A percentile compares a stretch with the other conserved stretches of the same genome.
Conservation (phyloP, 352 stramenopile species). For the Phytophthora pluvialis region DNA sequence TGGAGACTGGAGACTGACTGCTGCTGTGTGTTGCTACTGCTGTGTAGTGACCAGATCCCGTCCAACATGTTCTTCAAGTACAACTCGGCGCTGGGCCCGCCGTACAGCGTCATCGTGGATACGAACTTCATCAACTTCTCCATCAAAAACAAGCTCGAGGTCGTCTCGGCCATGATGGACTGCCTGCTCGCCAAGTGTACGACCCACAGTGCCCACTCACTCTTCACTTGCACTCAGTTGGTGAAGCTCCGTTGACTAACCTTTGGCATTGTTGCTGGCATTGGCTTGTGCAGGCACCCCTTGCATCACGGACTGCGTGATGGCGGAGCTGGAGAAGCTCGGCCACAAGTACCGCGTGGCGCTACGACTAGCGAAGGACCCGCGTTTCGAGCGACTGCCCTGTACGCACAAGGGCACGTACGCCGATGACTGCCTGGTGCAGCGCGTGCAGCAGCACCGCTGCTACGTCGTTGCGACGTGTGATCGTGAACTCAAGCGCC, state of each 20-base stretch:
- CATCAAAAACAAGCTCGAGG: conserved; percentile 99
- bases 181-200: conserved; percentile 99
- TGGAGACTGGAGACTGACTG: conserved; percentile 11
- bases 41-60: conserved; percentile 92
- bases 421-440: conserved; percentile 98
- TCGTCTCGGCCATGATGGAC: conserved; percentile 99
- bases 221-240: not conserved
- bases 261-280: not conserved
- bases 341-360: conserved; percentile 97
- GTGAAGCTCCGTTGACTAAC: conserved; percentile 1
- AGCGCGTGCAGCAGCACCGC: conserved; percentile 92
- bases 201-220: not conserved
- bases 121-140: conserved; percentile 99
- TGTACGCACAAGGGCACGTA: conserved; percentile 99
- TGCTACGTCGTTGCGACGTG: conserved; percentile 99
- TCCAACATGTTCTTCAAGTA: conserved; percentile 99
- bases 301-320: conserved; percentile 99
- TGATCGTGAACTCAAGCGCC: conserved; percentile 99
- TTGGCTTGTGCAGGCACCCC: conserved; percentile 67
- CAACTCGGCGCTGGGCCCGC: conserved; percentile 98
- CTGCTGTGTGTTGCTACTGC: conserved; percentile 15
- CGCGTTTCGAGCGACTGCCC: conserved; percentile 97
- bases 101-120: conserved; percentile 99
- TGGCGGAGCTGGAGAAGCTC: conserved; percentile 99
- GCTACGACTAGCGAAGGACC: conserved; percentile 96